Conservation (phyloP, 768 basidiomycete species). For the Hygrophoropsis aurantiaca region DNA sequence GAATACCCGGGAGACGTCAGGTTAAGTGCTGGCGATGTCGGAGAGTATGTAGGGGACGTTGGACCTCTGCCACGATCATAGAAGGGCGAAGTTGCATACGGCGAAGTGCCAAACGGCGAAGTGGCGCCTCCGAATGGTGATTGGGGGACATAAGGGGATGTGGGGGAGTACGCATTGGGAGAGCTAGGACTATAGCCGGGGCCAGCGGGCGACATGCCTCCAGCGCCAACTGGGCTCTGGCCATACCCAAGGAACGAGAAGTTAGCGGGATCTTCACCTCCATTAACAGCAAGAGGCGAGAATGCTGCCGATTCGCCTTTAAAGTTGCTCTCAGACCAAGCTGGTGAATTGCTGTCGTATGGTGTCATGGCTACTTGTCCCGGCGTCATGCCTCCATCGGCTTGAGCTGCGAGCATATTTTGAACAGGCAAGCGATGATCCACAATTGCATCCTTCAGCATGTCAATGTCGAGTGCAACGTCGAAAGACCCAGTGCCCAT, state of each 20-base stretch:
- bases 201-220: constrained; percentile 86
- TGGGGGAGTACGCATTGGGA: constrained; percentile 85
- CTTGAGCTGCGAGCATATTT: constrained; percentile 72
- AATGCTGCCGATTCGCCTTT: constrained; percentile 88
- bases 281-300: constrained; percentile 89
- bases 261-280: constrained; percentile 77
- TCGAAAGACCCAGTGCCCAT: constrained; percentile 99
- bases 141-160: constrained; percentile 85
- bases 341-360: constrained; percentile 89
- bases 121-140: constrained; percentile 83
- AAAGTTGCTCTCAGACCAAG: constrained; percentile 75
- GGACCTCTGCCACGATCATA: constrained; percentile 63
- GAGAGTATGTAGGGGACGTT: constrained; percentile 85
- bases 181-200: constrained; percentile 91
- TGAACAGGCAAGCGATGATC: constrained; percentile 92
- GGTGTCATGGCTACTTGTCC: constrained; percentile 95
- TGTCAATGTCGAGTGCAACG: constrained; percentile 93
- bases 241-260: constrained; percentile 78
- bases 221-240: constrained; percentile 83
- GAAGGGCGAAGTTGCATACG: constrained; percentile 84
- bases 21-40: constrained; percentile 82
- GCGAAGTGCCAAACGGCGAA: constrained; percentile 79
- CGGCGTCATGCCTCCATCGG: constrained; percentile 88
- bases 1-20: constrained; percentile 75
- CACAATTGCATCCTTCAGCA: constrained; percentile 97